Evolutionary conservation across 1,284 basidiomycete genomes (phyloP).

Genomic region (Austroboletus novae-zelandiae): DNA sequence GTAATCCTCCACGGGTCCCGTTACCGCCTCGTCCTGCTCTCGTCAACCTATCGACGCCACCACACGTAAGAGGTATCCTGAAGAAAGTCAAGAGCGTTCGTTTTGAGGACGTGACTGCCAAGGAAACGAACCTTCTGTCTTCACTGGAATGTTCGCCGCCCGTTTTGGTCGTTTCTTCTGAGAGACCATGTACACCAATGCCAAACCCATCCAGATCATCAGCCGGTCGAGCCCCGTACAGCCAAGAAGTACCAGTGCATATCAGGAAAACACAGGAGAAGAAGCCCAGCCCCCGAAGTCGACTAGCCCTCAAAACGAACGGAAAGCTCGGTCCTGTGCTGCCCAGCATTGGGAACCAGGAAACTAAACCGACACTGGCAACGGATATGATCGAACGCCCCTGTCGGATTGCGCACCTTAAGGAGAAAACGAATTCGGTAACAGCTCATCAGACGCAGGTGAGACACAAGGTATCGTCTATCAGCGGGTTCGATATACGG

Average conservation of each 20-base stretch:
- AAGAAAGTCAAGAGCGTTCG: constrained; percentile 34
- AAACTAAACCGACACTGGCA: constrained; percentile 1
- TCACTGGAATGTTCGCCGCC: constrained; percentile 14
- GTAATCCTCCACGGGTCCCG: constrained; percentile 24
- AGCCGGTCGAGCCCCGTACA: not conserved
- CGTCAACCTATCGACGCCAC: constrained; percentile 26
- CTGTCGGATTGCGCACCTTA: constrained; percentile 11
- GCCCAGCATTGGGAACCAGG: constrained; percentile 1
- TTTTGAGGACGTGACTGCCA: constrained; percentile 24
- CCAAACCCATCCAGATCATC: constrained; percentile 3
- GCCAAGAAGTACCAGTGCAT: not conserved
- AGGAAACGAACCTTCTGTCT: constrained; percentile 1
- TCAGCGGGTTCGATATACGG: constrained; percentile 25
- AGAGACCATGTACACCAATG: constrained; percentile 13
- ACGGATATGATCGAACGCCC: constrained; percentile 13
- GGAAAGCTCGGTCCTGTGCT: constrained; percentile 4
- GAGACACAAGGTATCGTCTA: constrained; percentile 17
- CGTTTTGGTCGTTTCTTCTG: constrained; percentile 6
- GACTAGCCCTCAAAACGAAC: constrained; percentile 14
- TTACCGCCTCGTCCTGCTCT: constrained; percentile 32
- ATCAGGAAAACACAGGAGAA: constrained; percentile 7
- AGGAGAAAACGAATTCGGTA: constrained; percentile 13
- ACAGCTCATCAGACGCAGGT: constrained; percentile 4
- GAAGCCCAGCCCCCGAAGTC: constrained; percentile 10
- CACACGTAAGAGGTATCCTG: constrained; percentile 29